A percentile compares a stretch with the other conserved stretches of the same genome.
phyloP scores from a whole-genome alignment of 768 basidiomycete genomes.

The Russula brevipes region DNA sequence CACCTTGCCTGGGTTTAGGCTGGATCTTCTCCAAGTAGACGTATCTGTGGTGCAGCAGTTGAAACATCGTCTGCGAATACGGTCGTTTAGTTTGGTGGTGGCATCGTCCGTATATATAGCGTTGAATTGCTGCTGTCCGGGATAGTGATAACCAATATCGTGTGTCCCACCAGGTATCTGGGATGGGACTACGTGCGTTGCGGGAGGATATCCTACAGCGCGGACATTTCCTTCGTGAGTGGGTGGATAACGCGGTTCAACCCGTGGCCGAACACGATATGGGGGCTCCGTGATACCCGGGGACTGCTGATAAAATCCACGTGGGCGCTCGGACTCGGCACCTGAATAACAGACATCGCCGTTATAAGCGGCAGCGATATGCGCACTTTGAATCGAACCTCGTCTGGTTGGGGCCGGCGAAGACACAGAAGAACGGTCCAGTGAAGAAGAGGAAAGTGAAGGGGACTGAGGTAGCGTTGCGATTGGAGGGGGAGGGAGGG shows the following conservation, averaged over 20 bases:
- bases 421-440: slow-evolving; percentile 56
- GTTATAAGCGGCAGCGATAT: slow-evolving; percentile 39
- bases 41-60: slow-evolving; percentile 85
- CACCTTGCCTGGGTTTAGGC: slow-evolving; percentile 78
- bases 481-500: slow-evolving; percentile 46
- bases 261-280: slow-evolving; percentile 25
- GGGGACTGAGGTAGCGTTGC: slow-evolving; percentile 55
- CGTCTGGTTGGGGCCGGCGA: slow-evolving; percentile 48
- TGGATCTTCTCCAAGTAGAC: slow-evolving; percentile 73
- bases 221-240: slow-evolving; percentile 19
- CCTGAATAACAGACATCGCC: slow-evolving; percentile 25
- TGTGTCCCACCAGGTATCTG: slow-evolving; percentile 21
- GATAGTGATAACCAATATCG: slow-evolving; percentile 35
- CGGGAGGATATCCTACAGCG: slow-evolving; percentile 25
- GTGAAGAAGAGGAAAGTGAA: slow-evolving; percentile 52
- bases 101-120: slow-evolving; percentile 69
- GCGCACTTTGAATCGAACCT: slow-evolving; percentile 36
- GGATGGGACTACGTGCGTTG: slow-evolving; percentile 28
- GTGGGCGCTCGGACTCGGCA: slow-evolving; percentile 19
- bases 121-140: slow-evolving; percentile 36
- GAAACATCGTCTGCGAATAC: slow-evolving; percentile 72
- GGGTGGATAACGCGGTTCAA: slow-evolving; percentile 19
- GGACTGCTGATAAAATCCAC: slow-evolving; percentile 18
- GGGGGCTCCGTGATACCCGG: slow-evolving; percentile 3
- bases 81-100: slow-evolving; percentile 71